Base-by-base conservation (phyloP, 78 protist genomes). In the Dictyostelium brefeldianum region DNA sequence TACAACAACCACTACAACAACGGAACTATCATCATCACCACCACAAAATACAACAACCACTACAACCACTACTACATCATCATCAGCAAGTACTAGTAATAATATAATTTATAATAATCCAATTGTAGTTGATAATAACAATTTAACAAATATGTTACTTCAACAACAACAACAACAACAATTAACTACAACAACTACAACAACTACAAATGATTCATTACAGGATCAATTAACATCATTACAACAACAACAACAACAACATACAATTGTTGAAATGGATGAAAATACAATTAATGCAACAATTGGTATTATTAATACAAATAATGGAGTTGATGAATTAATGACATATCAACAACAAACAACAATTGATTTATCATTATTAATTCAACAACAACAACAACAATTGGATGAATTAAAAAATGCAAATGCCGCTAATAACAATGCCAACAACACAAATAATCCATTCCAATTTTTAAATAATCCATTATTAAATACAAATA, bases 341-440 rank as follows among this genome's bases (percentile, higher is more conserved):
- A 22, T 56, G 57, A 25, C 25, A 10, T 56, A 43, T 43, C 62
- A 77, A 7, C 81, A 41, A 18, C 77, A 36, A 69, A 77, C 81
- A 29, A 20, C 81, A 22, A n/a, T 46, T 11, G 51, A 46, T 77
- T 77, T 46, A 31, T 29, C 70, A 62, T 25, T 25, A 25, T 62
- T 62, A 62, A 25, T 62, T 62, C 70, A 62, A 25, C 70, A 77
- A 51, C 81, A 77, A 77, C 81, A 46, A 77, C 62, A 43, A 22
- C 70, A 62, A 62, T 9, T 62, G 14, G 41, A 62, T 48, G 51
- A n/a, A 22, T 14, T 77, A 77, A 77, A 50, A 14, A 54, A 31
- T 47, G 53, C 81, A 12, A 62, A 77, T 47, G 81, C 81, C 22
- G 22, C 70, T 36, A 25, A 62, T 62, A 10, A 11, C 67, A 56